phyloP scores from a whole-genome alignment of 2,329 filamentous ascomycete genomes.

The Botrytis hyacinthi region DNA sequence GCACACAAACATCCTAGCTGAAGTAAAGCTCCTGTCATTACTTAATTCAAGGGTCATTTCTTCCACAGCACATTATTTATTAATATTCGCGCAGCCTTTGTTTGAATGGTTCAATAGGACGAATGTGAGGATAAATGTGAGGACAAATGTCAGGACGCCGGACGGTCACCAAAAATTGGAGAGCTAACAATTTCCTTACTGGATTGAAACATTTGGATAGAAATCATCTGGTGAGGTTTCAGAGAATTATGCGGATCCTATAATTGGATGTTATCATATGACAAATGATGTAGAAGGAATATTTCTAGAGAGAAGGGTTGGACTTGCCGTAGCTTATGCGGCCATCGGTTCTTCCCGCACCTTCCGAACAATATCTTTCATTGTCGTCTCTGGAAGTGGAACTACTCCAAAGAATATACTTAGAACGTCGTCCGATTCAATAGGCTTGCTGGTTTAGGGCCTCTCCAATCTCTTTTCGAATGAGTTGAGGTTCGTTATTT shows the following conservation, averaged over 20 bases:
- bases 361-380: constrained; percentile 98
- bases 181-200: neutral
- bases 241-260: neutral
- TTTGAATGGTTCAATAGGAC: neutral
- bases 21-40: neutral
- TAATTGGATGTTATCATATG: neutral
- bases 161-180: neutral
- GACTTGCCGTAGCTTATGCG: constrained; percentile 47
- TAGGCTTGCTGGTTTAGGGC: constrained; percentile 84
- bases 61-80: no score
- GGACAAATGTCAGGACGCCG: no score
- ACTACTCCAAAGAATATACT: constrained; percentile 96
- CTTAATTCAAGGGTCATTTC: no score
- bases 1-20: neutral
- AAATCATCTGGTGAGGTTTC: neutral
- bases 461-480: constrained; percentile 82
- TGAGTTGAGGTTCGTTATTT: constrained; percentile 55
- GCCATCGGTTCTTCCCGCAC: constrained; percentile 85
- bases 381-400: constrained; percentile 94
- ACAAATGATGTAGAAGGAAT: no score
- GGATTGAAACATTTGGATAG: no score
- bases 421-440: constrained; percentile 87
- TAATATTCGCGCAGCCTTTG: neutral
- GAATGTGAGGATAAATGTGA: neutral
- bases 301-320: neutral